Evolutionary conservation across 2,329 filamentous ascomycete species (phyloP), one percentile per base, ranked within the genome.

Genomic region (Tothia fuscella): DNA sequence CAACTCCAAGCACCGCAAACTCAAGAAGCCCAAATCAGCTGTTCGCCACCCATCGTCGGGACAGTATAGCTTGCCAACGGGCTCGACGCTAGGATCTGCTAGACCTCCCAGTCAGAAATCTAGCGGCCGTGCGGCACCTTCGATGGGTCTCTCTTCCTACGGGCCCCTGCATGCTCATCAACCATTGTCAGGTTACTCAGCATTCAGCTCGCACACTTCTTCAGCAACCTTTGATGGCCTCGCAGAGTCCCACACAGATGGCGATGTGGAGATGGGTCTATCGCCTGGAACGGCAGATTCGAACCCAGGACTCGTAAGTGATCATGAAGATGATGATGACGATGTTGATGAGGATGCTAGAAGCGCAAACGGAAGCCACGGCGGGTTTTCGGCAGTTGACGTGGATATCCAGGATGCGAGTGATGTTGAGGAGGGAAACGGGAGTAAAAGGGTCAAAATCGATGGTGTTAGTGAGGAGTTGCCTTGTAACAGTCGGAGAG

Each of bases 251-350:
- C 26, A 38, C 13, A 20, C 6, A 9, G 38, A 32, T 10, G 30
- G 57, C 31, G 41, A 38, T 38, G 41, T 43, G 21, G 38, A 37
- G 13, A 52, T 59, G 48, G 61, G 61, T 32, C 57, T 68, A 45
- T 66, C 62, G 47, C 67, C 67, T 24, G 58, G 68, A 44, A 63
- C 65, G 2, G 60, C 63, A 41, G 66, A 69, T 51, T 67, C 63
- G 50, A 66, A 66, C 39, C 67, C 67, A 13, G 67, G 66, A 19
- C 53, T 70, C 46, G 64, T 70, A 26, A 67, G 63, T 48, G 67
- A 70, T 47, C 64, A 67, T 50, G 66, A 69, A 43, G 67, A 66
- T 22, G 63, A 70, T 43, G 65, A 67, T 41, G 62, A 66, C 30
- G 61, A 63, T 36, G 59, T 61, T 32, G 58, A 53, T 19, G 55